Base-by-base conservation (phyloP, 129 eudicot genomes). In the Lactuca saligna region DNA sequence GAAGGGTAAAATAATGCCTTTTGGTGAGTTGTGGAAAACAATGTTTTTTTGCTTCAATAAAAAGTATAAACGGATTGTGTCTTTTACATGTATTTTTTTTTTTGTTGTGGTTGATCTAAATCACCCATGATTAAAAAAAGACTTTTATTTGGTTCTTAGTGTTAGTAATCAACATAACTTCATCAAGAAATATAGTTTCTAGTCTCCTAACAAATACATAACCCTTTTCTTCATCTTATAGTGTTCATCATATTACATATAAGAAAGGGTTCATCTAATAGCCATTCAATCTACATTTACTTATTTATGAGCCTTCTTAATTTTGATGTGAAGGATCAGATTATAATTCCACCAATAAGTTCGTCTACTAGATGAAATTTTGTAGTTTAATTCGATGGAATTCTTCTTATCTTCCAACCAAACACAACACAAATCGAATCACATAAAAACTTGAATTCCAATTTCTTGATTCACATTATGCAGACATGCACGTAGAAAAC, bases 401-500 rank as follows among this genome's bases (percentile, higher is more conserved):
- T 42, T 42, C 49, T 46, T 46, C 51, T 46, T 46, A 46, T 10
- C 3, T 46, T 46, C 51, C 51, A 46, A 46, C 51, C 15, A 46
- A 46, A 46, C 15, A 46, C 51, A 4, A 4, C 51, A 11, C 51
- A 46, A 12, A 10, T 11, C 15, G 1, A 46, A 46, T 46, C 51
- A 11, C 51, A 46, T 46, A 46, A 11, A 12, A 46, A 11, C n/a
- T 46, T 46, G 15, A 46, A 11, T 46, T 46, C 51, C 8, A 46
- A 12, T 10, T 0, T 57, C 20, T 35, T 32, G 68, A 59, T 72
- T 72, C 76, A 72, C 67, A 62, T 54, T 11, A 90, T 38, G 29
- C 29, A 25, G 29, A 25, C 29, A 25, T 25, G 83, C 97, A 90
- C 82, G 91, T 85, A 60, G 95, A 80, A 67, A 90, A 81, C 53